These are phyloP conservation scores for Coemansia sp. DNA, from an alignment of 192 early-diverging fungal species.

Conservation along the genomic window DNA sequence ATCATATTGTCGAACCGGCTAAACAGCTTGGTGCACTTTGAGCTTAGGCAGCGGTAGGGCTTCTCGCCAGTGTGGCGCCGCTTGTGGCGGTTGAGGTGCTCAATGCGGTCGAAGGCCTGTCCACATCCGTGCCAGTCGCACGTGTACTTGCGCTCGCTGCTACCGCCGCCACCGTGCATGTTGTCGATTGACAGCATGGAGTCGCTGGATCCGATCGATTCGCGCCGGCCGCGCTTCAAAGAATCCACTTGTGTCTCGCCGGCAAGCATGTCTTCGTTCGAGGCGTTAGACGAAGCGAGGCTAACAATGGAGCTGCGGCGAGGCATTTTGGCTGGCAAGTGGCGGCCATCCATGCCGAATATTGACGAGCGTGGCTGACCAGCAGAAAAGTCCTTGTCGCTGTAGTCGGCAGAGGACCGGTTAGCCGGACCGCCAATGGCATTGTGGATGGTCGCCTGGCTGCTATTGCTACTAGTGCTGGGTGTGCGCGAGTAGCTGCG, in stretches of 20 bases:
- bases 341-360: not conserved
- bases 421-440: not conserved
- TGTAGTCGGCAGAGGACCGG: not conserved
- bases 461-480: conserved; percentile 4
- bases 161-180: conserved; percentile 11
- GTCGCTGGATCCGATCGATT: conserved; percentile 32
- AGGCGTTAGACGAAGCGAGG: conserved; percentile 5
- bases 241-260: not conserved
- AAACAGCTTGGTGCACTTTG: conserved; percentile 68
- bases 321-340: conserved; percentile 2
- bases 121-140: conserved; percentile 56
- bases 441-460: not conserved
- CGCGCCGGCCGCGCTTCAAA: conserved; percentile 19
- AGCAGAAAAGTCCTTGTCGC: not conserved
- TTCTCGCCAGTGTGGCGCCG: conserved; percentile 67
- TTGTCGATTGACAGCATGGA: conserved; percentile 15
- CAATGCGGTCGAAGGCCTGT: conserved; percentile 73
- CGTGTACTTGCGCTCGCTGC: conserved; percentile 48
- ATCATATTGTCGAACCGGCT: conserved; percentile 85
- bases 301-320: conserved; percentile 24
- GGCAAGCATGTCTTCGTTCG: conserved; percentile 4
- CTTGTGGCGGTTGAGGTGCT: conserved; percentile 79
- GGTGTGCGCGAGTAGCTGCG: not conserved
- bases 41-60: conserved; percentile 74
- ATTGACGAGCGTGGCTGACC: not conserved